These are phyloP conservation scores for Amphicarpaea edgeworthii DNA, from an alignment of 306 rosid genomes.

Conservation along the genomic window DNA sequence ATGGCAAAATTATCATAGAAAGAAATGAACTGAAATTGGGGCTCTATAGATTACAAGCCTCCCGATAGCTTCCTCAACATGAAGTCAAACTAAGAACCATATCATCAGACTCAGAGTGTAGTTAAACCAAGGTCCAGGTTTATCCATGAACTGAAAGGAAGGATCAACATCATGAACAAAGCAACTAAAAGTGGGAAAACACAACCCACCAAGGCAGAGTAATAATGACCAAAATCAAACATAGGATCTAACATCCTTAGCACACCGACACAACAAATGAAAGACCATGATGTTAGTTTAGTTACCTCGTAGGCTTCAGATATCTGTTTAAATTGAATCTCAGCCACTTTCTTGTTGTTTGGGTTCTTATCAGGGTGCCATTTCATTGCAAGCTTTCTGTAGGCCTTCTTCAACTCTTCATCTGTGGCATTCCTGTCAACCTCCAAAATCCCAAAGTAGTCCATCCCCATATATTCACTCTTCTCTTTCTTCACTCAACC, in stretches of 20 bases:
- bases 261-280: not conserved
- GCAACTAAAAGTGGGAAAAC: constrained; percentile 1
- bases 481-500: constrained; percentile 3
- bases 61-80: constrained; percentile 4
- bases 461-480: constrained; percentile 47
- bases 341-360: constrained; percentile 78
- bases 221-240: constrained; percentile 1
- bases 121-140: not conserved
- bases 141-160: not conserved
- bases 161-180: constrained; percentile 1
- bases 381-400: constrained; percentile 88
- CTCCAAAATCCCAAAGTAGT: constrained; percentile 78
- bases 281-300: not conserved
- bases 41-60: not conserved
- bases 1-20: not conserved
- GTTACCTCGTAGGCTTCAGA: constrained; percentile 82
- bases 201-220: not conserved
- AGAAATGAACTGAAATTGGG: not conserved
- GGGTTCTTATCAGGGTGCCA: constrained; percentile 98
- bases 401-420: constrained; percentile 84
- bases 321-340: constrained; percentile 79
- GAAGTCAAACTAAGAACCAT: not conserved
- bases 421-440: constrained; percentile 77
- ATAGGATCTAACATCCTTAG: constrained; percentile 30
- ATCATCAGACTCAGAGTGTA: too few species aligned